Percentiles rank a stretch among this genome's conserved stretches.
Evolutionary conservation across 306 rosid genomes (phyloP).

Genomic region (Parietaria judaica): DNA sequence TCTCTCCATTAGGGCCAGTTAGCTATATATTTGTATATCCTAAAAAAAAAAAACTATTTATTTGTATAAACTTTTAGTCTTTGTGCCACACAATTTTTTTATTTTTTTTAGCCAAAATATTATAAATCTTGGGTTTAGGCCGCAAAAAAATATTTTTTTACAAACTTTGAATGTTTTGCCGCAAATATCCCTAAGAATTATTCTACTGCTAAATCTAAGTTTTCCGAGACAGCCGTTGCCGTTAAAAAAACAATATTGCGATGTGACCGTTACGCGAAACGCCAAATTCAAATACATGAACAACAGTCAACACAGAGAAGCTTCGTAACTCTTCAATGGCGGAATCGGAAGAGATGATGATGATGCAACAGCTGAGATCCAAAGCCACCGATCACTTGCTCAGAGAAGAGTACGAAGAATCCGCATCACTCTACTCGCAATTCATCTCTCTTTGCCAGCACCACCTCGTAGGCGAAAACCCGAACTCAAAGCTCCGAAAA

Average conservation of each 20-base stretch:
- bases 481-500: conserved; percentile 39
- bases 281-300: neutral
- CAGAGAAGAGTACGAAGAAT: conserved; percentile 77
- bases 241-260: neutral
- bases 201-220: no score
- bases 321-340: neutral
- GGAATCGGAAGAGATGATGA: conserved; percentile 25
- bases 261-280: conserved; percentile 12
- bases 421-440: conserved; percentile 44
- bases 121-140: no score
- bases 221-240: conserved; percentile 17
- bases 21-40: no score
- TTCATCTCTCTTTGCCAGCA: conserved; percentile 51
- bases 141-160: no score
- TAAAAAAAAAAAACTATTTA: no score
- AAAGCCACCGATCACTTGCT: conserved; percentile 75
- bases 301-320: conserved; percentile 19
- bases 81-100: no score
- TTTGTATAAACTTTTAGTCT: no score
- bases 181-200: no score
- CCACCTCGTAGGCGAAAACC: conserved; percentile 19
- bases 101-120: no score
- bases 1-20: no score
- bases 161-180: no score
- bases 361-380: conserved; percentile 59